Conservation (phyloP, 83 land plant genomes). For the Picea abies region DNA sequence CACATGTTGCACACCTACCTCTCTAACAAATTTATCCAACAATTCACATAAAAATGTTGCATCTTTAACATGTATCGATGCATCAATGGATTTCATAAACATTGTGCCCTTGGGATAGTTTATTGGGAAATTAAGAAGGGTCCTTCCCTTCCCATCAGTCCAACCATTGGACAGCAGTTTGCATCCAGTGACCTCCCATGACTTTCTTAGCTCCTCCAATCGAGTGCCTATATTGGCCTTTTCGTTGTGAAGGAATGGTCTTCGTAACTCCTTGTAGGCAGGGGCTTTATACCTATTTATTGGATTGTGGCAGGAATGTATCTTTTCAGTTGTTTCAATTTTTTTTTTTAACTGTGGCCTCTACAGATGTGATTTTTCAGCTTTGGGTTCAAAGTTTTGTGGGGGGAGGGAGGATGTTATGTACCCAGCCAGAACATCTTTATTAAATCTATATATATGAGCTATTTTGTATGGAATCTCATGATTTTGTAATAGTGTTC, state of each 20-base stretch:
- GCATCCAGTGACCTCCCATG: slow-evolving; percentile 36
- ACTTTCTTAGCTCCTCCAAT: slow-evolving; percentile 19
- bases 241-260: slow-evolving; percentile 17
- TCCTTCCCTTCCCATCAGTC: slow-evolving; percentile 11
- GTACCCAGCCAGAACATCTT: too few relatives aligned
- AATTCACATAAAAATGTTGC: slow-evolving; percentile 16
- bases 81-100: slow-evolving; percentile 38
- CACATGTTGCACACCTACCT: slow-evolving; percentile 34
- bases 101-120: slow-evolving; percentile 28
- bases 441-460: too few relatives aligned
- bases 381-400: too few relatives aligned
- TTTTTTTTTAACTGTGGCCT: too few relatives aligned
- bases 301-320: too few relatives aligned
- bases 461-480: too few relatives aligned
- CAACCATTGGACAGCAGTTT: slow-evolving; percentile 32
- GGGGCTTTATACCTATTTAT: slow-evolving; percentile 27
- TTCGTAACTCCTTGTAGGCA: slow-evolving; percentile 24
- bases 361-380: too few relatives aligned
- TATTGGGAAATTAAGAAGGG: slow-evolving; percentile 26
- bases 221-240: neutral
- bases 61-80: slow-evolving; percentile 12
- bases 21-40: slow-evolving; percentile 31
- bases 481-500: too few relatives aligned
- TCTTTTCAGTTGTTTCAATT: too few relatives aligned
- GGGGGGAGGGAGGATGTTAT: too few relatives aligned